Evolutionary conservation across 169 alveolate genomes (phyloP).

Genomic region (Eimeria tenella): DNA sequence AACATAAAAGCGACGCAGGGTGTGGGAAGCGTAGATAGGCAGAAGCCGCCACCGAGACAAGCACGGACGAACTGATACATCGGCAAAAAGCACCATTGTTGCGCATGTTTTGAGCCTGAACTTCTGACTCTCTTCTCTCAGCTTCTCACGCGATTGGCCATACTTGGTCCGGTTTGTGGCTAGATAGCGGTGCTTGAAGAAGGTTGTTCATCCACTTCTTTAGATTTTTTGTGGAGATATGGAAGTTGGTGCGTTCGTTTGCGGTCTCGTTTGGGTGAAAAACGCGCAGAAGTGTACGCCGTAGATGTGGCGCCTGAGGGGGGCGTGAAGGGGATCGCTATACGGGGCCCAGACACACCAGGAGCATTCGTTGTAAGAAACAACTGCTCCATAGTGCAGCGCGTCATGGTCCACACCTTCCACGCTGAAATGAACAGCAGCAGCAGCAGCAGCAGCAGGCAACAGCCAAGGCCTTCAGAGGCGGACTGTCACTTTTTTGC

Average conservation of each 20-base stretch:
- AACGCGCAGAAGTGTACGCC: conserved; percentile 50
- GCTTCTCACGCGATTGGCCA: no score
- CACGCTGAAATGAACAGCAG: conserved; percentile 84
- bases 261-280: not conserved
- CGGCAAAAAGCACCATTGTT: not conserved
- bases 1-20: no score
- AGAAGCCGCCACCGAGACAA: not conserved
- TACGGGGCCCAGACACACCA: conserved; percentile 81
- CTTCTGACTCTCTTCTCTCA: not conserved
- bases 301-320: conserved; percentile 88
- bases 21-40: not conserved
- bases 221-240: not conserved
- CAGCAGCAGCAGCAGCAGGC: conserved; percentile 52
- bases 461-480: conserved; percentile 12
- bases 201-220: not conserved
- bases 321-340: conserved; percentile 87
- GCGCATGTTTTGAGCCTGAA: not conserved
- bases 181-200: no score
- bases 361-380: conserved; percentile 87
- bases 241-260: not conserved
- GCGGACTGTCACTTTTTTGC: conserved; percentile 82
- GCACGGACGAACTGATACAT: not conserved
- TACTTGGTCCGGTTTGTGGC: no score
- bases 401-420: conserved; percentile 83
- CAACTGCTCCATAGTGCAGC: conserved; percentile 83